Conservation (phyloP, 1,284 basidiomycete genomes). For the Schizophyllum amplum region DNA sequence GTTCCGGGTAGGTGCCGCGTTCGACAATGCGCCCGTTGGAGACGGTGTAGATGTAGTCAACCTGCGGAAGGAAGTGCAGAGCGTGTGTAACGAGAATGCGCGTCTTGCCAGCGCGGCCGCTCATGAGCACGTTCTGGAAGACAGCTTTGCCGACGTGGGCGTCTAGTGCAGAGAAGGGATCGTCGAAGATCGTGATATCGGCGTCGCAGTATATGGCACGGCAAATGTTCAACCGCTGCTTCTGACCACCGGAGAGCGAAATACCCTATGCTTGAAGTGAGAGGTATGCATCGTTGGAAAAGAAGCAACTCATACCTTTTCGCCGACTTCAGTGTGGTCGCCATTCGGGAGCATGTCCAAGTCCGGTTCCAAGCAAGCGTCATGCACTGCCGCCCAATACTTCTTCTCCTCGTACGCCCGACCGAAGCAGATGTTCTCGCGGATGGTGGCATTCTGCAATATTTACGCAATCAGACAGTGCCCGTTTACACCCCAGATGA, state of each 20-base stretch:
- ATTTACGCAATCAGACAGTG: neutral
- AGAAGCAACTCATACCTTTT: neutral
- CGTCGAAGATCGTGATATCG: slow-evolving; percentile 83
- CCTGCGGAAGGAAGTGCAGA: slow-evolving; percentile 72
- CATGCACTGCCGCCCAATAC: slow-evolving; percentile 71
- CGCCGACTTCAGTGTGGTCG: slow-evolving; percentile 61
- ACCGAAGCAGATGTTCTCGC: slow-evolving; percentile 85
- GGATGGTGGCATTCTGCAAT: slow-evolving; percentile 59
- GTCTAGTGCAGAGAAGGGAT: slow-evolving; percentile 73
- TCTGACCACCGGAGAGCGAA: slow-evolving; percentile 76
- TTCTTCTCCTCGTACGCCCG: slow-evolving; percentile 69
- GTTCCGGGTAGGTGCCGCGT: slow-evolving; percentile 64
- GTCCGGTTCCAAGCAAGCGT: slow-evolving; percentile 74
- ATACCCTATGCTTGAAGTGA: slow-evolving; percentile 42
- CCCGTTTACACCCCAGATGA: neutral
- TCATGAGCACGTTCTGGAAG: slow-evolving; percentile 77
- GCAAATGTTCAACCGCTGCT: slow-evolving; percentile 71
- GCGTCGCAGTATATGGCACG: slow-evolving; percentile 82
- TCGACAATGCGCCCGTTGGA: slow-evolving; percentile 71
- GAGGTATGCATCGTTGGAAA: neutral
- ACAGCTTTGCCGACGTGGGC: slow-evolving; percentile 85
- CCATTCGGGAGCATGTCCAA: slow-evolving; percentile 76
- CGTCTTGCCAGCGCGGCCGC: slow-evolving; percentile 57
- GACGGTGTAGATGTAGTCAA: slow-evolving; percentile 68
- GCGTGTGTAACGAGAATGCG: slow-evolving; percentile 81